Percentiles rank a stretch among this genome's conserved stretches.
These are phyloP conservation scores for Pelargonium fulgidum DNA, from an alignment of 441 rosid species.

Conservation along the genomic window DNA sequence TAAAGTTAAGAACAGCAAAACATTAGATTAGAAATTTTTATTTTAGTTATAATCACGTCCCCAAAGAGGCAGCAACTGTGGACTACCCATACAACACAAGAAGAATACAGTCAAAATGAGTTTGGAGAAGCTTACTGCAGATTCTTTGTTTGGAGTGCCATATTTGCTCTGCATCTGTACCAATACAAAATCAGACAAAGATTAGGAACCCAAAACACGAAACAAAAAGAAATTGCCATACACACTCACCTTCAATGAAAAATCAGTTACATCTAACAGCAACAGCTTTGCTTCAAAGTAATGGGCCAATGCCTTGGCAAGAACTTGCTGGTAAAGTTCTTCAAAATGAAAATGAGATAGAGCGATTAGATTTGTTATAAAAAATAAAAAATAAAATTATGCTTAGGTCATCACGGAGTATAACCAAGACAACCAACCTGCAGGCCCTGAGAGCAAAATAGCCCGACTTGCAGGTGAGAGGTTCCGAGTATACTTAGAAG, in stretches of 20 bases:
- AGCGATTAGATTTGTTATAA: neutral
- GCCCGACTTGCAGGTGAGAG: conserved; percentile 9
- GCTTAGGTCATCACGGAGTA: too few species aligned
- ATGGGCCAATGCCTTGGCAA: conserved; percentile 26
- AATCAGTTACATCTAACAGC: conserved; percentile 23
- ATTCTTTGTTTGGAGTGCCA: conserved; percentile 21
- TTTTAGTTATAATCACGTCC: neutral
- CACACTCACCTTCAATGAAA: conserved; percentile 21
- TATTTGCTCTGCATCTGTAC: conserved; percentile 27
- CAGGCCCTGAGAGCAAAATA: conserved; percentile 11
- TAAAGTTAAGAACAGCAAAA: neutral
- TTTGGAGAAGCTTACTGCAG: conserved; percentile 12
- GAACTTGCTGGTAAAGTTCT: conserved; percentile 25
- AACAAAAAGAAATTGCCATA: neutral
- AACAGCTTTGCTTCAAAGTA: conserved; percentile 25
- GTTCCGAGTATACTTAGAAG: conserved; percentile 38
- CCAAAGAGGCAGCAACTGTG: neutral
- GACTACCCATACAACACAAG: neutral
- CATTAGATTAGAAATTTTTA: neutral
- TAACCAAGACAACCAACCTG: neutral
- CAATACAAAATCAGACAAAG: neutral
- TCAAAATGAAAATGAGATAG: neutral
- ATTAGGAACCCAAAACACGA: neutral
- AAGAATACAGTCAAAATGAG: neutral
- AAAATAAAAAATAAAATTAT: neutral